These are phyloP conservation scores for Maudiozyma pseudohumilis DNA, from an alignment of 805 yeast genomes.

Conservation along the genomic window DNA sequence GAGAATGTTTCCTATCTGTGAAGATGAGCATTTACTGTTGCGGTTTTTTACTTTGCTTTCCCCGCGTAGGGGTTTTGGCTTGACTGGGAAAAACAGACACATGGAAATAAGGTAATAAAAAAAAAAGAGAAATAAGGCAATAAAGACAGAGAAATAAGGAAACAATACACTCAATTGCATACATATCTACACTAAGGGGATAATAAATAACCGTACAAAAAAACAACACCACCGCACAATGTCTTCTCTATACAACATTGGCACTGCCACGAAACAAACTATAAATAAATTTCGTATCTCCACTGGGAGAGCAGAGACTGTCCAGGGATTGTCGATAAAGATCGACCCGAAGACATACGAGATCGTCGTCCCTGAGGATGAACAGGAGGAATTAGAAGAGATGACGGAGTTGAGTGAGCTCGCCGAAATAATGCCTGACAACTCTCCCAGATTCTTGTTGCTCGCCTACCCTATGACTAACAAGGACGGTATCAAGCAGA, in stretches of 20 bases:
- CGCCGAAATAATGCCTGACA: slow-evolving; percentile 71
- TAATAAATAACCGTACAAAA: no score
- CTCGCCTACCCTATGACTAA: slow-evolving; percentile 65
- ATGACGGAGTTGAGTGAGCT: slow-evolving; percentile 45
- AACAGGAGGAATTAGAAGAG: slow-evolving; percentile 45
- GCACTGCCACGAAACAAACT: slow-evolving; percentile 47
- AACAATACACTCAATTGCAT: no score
- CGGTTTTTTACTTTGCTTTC: no score
- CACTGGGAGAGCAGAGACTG: slow-evolving; percentile 50
- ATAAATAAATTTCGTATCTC: slow-evolving; percentile 66
- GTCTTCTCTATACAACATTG: slow-evolving; percentile 49
- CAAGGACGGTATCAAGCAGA: slow-evolving; percentile 60
- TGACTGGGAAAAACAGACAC: no score
- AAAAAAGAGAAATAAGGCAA: no score
- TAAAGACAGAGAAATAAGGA: no score
- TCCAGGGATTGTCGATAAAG: slow-evolving; percentile 48
- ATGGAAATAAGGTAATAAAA: no score
- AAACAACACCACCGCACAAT: slow-evolving; percentile 18
- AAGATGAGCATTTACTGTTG: no score
- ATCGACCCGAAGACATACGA: slow-evolving; percentile 26
- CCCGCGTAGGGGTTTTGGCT: no score
- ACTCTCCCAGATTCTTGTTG: slow-evolving; percentile 64
- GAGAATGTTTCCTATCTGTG: no score
- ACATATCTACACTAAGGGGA: no score
- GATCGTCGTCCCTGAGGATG: slow-evolving; percentile 29